Conservation (phyloP, 2,329 filamentous ascomycete genomes). For the Nemania sp. region DNA sequence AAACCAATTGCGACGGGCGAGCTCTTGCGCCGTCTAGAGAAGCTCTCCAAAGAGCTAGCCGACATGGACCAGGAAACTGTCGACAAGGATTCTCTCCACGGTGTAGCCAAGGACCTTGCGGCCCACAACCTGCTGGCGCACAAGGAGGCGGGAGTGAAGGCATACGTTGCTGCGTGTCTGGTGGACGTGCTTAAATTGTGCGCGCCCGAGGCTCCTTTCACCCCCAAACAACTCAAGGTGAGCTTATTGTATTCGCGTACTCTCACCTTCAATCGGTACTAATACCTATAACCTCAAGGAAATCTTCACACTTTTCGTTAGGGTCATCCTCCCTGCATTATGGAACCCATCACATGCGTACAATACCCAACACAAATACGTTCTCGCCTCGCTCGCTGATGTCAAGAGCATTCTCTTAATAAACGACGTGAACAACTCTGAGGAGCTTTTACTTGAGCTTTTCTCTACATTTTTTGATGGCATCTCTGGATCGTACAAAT, state of each 20-base stretch:
- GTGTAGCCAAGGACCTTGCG: slow-evolving; percentile 86
- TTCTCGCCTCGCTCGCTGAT: slow-evolving; percentile 87
- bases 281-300: slow-evolving; percentile 67
- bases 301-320: slow-evolving; percentile 91
- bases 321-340: slow-evolving; percentile 83
- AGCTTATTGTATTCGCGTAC: slow-evolving; percentile 41
- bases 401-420: slow-evolving; percentile 95
- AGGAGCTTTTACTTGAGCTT: slow-evolving; percentile 81
- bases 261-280: slow-evolving; percentile 38
- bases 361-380: slow-evolving; percentile 92
- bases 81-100: slow-evolving; percentile 83
- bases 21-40: slow-evolving; percentile 82
- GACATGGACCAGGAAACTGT: slow-evolving; percentile 89
- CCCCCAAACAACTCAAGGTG: slow-evolving; percentile 89
- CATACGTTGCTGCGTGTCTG: slow-evolving; percentile 87
- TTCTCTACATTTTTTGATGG: slow-evolving; percentile 95
- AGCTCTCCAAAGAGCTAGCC: slow-evolving; percentile 83
- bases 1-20: slow-evolving; percentile 88
- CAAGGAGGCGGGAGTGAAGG: slow-evolving; percentile 93
- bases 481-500: slow-evolving; percentile 80
- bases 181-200: slow-evolving; percentile 94
- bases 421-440: slow-evolving; percentile 85
- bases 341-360: slow-evolving; percentile 90
- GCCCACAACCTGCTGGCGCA: slow-evolving; percentile 85
- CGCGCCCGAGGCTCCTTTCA: slow-evolving; percentile 95